Evolutionary conservation across 2,329 filamentous ascomycete species (phyloP).

Genomic region (Periconia sp.): DNA sequence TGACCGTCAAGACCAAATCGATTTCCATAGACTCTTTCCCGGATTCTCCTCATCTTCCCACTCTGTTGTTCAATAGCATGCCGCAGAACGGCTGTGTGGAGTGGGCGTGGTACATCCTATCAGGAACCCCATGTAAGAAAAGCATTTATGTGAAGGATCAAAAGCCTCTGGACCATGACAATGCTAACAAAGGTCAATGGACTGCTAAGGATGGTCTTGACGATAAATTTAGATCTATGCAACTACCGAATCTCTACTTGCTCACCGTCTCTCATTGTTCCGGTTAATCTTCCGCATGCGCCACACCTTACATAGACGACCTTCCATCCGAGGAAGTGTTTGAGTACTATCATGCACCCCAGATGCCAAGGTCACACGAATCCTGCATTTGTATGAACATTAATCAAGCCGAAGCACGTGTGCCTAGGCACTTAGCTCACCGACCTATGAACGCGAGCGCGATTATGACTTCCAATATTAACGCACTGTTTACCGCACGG

Average conservation of each 20-base stretch:
- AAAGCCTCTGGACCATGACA: no score
- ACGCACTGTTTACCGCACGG: slow-evolving; percentile 1
- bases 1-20: neutral
- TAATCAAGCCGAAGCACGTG: slow-evolving; percentile 13
- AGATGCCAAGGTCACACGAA: slow-evolving; percentile 8
- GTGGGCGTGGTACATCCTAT: no score
- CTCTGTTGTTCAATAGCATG: no score
- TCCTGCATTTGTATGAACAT: neutral
- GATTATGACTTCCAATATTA: slow-evolving; percentile 11
- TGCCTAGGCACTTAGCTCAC: slow-evolving; percentile 2
- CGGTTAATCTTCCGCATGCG: slow-evolving; percentile 19
- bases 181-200: no score
- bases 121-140: no score
- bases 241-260: slow-evolving; percentile 17
- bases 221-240: neutral
- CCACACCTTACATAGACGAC: slow-evolving; percentile 5
- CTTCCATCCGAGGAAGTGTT: slow-evolving; percentile 17
- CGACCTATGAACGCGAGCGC: slow-evolving; percentile 5
- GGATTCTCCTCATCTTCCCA: no score
- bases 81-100: no score
- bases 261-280: slow-evolving; percentile 11
- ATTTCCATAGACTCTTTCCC: neutral
- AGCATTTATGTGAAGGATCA: no score
- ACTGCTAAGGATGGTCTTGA: no score
- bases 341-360: slow-evolving; percentile 10